Percentiles rank a stretch among this genome's conserved stretches.
Conservation (phyloP, 2,329 filamentous ascomycete species). For the Scolecobasidium constrictum region DNA sequence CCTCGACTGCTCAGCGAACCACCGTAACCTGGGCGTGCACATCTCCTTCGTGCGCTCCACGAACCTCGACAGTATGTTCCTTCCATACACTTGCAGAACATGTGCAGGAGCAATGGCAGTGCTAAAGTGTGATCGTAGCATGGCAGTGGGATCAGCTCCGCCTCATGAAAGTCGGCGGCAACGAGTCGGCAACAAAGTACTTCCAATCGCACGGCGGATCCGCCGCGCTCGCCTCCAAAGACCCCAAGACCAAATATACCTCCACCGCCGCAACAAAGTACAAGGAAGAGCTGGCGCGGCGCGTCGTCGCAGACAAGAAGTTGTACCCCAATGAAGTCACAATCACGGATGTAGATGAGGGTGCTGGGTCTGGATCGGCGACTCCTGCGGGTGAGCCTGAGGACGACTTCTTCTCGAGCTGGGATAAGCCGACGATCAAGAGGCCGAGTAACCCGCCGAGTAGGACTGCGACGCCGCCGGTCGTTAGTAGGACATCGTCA, state of each 20-base stretch:
- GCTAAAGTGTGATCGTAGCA: constrained; percentile 20
- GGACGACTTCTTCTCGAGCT: constrained; percentile 97
- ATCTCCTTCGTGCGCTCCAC: constrained; percentile 98
- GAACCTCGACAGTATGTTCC: constrained; percentile 77
- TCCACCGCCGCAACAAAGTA: constrained; percentile 92
- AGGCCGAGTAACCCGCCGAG: constrained; percentile 88
- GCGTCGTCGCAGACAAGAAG: constrained; percentile 71
- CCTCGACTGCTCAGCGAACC: constrained; percentile 93
- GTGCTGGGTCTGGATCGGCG: constrained; percentile 46
- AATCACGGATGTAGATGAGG: constrained; percentile 59
- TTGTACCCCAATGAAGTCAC: constrained; percentile 83
- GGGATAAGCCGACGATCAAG: constrained; percentile 97
- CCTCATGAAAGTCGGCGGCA: constrained; percentile 95
- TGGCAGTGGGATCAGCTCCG: constrained; percentile 99
- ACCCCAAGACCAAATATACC: constrained; percentile 92
- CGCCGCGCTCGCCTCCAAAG: constrained; percentile 89
- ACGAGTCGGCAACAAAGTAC: constrained; percentile 95
- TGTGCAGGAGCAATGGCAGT: not conserved
- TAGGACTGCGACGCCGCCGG: constrained; percentile 74
- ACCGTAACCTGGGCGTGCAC: constrained; percentile 95
- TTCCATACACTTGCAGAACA: not conserved
- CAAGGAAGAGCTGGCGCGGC: constrained; percentile 87
- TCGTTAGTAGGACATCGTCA: constrained; percentile 71
- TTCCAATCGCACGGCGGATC: constrained; percentile 95
- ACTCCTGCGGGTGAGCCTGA: constrained; percentile 73